These are phyloP conservation scores for Rutstroemia sydowiana DNA, from an alignment of 2,329 filamentous ascomycete genomes.

Conservation along the genomic window DNA sequence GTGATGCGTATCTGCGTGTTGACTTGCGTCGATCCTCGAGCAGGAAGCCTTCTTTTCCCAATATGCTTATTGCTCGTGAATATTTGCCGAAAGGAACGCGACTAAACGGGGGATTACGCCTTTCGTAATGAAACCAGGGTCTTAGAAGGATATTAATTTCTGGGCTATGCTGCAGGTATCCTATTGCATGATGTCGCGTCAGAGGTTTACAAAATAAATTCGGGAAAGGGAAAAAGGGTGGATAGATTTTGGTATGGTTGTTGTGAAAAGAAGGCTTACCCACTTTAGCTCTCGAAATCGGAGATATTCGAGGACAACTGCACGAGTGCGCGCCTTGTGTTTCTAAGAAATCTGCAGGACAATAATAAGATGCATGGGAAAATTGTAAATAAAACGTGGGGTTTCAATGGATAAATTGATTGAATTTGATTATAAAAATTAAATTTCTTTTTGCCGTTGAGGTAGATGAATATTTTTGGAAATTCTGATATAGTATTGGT, in stretches of 20 bases:
- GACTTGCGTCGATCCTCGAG: constrained; percentile 21
- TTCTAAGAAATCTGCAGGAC: constrained; percentile 9
- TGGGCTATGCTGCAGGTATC: constrained; percentile 10
- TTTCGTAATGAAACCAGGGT: constrained; percentile 15
- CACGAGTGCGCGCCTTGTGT: constrained; percentile 11
- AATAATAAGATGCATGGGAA: constrained; percentile 4
- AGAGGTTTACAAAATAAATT: constrained; percentile 9
- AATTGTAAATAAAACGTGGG: constrained; percentile 8
- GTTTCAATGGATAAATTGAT: constrained; percentile 3
- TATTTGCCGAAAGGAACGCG: constrained; percentile 23
- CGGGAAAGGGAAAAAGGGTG: background rate
- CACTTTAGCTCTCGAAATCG: constrained; percentile 7
- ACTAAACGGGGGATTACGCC: constrained; percentile 16
- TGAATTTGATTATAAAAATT: background rate
- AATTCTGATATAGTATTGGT: no score
- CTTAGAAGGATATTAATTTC: constrained; percentile 12
- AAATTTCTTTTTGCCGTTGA: background rate
- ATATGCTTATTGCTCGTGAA: constrained; percentile 16
- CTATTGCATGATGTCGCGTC: constrained; percentile 11
- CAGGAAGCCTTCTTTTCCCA: constrained; percentile 21
- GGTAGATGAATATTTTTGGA: background rate
- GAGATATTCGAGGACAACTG: constrained; percentile 8
- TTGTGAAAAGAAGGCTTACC: constrained; percentile 8
- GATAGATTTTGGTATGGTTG: background rate
- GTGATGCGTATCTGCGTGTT: constrained; percentile 19